Conservation (phyloP, 75 land plant genomes). For the Pinus taeda region DNA sequence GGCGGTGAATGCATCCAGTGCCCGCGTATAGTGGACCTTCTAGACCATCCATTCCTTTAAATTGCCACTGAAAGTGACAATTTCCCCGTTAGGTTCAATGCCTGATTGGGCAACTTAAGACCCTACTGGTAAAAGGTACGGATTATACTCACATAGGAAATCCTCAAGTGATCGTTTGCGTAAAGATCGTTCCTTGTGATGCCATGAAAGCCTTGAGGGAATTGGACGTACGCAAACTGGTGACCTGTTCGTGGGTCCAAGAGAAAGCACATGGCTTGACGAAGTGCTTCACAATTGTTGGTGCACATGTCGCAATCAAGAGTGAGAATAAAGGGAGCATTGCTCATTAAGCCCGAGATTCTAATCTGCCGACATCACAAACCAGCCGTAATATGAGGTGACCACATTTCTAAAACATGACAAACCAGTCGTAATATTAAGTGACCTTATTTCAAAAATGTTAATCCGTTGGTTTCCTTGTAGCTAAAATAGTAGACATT, state of each 20-base stretch:
- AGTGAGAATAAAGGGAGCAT: neutral
- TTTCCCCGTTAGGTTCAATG: no score
- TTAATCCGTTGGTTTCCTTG: no score
- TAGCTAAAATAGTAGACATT: no score
- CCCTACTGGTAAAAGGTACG: no score
- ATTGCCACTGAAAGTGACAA: conserved; percentile 15
- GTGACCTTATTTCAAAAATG: no score
- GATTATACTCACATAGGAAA: no score
- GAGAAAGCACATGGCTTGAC: conserved; percentile 1
- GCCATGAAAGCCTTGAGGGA: conserved; percentile 30
- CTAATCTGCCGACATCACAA: no score
- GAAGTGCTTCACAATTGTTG: no score
- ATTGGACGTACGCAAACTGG: conserved; percentile 36
- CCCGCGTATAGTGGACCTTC: conserved; percentile 34
- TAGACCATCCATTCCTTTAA: conserved; percentile 26
- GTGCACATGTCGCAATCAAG: neutral
- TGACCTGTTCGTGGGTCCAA: conserved; percentile 7
- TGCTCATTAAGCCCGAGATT: neutral
- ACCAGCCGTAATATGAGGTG: no score
- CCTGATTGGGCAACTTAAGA: no score
- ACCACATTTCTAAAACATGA: no score
- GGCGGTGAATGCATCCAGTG: conserved; percentile 43
- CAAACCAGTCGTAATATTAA: no score
- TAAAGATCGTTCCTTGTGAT: conserved; percentile 40
- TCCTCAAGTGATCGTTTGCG: neutral